Conservation (phyloP, 495 filamentous ascomycete genomes). For the Neurospora sp. region DNA sequence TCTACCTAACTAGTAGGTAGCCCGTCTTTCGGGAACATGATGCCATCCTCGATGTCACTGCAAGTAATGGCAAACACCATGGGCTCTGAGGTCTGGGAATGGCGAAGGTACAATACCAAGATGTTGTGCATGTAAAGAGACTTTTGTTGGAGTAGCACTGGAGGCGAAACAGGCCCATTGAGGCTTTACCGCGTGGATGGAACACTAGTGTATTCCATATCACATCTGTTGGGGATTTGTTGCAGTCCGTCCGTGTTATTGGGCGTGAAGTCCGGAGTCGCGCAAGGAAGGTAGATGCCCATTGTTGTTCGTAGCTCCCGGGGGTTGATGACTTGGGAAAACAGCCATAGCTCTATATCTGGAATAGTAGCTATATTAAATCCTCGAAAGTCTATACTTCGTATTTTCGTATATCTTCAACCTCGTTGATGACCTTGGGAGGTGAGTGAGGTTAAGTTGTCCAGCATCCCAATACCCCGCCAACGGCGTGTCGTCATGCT, state of each 20-base stretch:
- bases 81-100: neutral
- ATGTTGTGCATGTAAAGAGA: neutral
- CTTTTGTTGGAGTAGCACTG: neutral
- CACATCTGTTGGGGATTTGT: neutral
- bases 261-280: neutral
- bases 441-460: neutral
- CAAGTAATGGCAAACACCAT: neutral
- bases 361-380: neutral
- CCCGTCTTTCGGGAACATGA: neutral
- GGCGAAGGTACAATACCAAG: neutral
- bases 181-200: neutral
- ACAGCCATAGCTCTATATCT: neutral
- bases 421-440: neutral
- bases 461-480: neutral
- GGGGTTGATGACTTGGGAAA: neutral
- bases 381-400: neutral
- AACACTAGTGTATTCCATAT: neutral
- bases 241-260: neutral
- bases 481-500: neutral
- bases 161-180: neutral
- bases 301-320: neutral
- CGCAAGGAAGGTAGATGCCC: neutral
- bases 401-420: neutral
- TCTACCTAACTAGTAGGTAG: neutral
- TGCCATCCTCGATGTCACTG: neutral